A percentile compares a stretch with the other conserved stretches of the same genome.
These are phyloP conservation scores for Spathaspora sp. DNA, from an alignment of 805 yeast genomes.

Conservation along the genomic window DNA sequence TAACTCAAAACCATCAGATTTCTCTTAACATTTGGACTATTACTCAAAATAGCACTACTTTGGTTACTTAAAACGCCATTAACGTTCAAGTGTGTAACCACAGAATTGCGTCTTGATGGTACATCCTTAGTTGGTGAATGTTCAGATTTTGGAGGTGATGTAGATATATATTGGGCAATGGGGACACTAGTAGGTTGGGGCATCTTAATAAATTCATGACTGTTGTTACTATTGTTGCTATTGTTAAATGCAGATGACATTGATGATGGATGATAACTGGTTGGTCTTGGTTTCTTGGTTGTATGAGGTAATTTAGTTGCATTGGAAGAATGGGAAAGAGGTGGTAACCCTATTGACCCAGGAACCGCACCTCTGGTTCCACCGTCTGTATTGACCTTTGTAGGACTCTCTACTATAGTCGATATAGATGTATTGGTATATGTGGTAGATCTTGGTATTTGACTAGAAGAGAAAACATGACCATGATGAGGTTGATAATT, in stretches of 20 bases:
- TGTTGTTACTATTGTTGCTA: constrained; percentile 9
- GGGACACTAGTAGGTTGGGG: constrained; percentile 29
- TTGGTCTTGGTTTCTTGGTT: constrained; percentile 69
- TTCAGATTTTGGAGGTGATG: constrained; percentile 35
- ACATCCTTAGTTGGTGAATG: constrained; percentile 2
- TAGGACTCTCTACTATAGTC: constrained; percentile 46
- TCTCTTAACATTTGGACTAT: constrained; percentile 20
- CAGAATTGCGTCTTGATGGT: constrained; percentile 32
- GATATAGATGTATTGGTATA: constrained; percentile 35
- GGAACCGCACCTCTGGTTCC: too few relatives aligned
- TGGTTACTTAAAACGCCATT: constrained; percentile 39
- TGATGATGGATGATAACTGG: constrained; percentile 75
- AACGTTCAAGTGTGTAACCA: constrained; percentile 41
- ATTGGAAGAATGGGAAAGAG: constrained; percentile 8
- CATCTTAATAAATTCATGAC: constrained; percentile 30
- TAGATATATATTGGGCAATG: constrained; percentile 32
- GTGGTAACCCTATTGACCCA: too few relatives aligned
- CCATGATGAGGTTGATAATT: constrained; percentile 7
- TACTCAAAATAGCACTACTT: constrained; percentile 6
- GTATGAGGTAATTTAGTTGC: constrained; percentile 40
- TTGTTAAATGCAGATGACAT: constrained; percentile 25
- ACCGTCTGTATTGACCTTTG: constrained; percentile 10
- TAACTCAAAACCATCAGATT: constrained; percentile 39
- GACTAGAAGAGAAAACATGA: constrained; percentile 2
- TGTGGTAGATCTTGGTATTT: constrained; percentile 22